These are phyloP conservation scores for Volvox carteri DNA, from an alignment of 163 green algal genomes.

Conservation along the genomic window DNA sequence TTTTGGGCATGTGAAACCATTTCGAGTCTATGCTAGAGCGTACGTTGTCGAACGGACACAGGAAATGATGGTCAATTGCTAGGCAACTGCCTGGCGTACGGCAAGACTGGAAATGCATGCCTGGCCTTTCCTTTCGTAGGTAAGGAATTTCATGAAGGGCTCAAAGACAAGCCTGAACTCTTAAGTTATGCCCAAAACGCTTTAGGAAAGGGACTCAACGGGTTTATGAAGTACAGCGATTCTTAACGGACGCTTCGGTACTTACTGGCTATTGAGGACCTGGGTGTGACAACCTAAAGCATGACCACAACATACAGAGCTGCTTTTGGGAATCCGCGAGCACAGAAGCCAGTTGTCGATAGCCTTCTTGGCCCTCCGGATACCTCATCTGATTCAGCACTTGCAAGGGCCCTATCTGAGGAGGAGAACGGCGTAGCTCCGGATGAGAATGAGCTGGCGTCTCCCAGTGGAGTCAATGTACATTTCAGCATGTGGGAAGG, in stretches of 20 bases:
- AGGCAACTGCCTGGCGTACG: background rate
- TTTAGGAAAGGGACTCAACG: no score
- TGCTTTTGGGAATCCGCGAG: constrained; percentile 44
- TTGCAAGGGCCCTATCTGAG: constrained; percentile 9
- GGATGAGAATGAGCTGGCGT: background rate
- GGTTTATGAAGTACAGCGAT: no score
- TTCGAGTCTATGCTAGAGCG: no score
- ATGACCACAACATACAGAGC: constrained; percentile 46
- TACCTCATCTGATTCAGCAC: constrained; percentile 24
- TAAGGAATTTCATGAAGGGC: no score
- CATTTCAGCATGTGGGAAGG: background rate
- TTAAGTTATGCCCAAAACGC: no score
- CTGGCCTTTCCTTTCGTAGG: no score
- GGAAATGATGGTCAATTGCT: no score
- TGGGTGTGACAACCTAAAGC: background rate
- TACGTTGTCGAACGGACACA: no score
- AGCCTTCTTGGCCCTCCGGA: constrained; percentile 15
- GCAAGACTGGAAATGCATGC: background rate
- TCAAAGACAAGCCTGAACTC: no score
- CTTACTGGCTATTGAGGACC: no score
- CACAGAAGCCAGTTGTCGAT: constrained; percentile 11
- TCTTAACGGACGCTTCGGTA: background rate
- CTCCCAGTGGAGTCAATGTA: background rate
- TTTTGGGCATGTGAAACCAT: no score
- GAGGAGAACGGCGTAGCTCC: background rate